phyloP scores from a whole-genome alignment of 805 yeast genomes.

The Yamadazyma sp. region DNA sequence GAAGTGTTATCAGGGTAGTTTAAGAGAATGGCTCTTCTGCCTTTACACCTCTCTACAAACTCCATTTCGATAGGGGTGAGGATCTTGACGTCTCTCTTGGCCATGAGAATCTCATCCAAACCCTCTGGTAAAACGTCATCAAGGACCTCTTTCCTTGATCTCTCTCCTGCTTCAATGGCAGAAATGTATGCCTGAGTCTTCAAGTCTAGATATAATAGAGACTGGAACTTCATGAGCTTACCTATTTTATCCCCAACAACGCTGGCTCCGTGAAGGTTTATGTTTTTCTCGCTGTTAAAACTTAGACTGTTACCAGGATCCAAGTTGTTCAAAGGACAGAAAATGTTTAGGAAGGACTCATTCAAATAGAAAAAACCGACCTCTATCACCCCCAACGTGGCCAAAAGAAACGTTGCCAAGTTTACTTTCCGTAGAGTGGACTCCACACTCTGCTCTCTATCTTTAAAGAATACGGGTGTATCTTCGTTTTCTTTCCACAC shows the following conservation, averaged over 20 bases:
- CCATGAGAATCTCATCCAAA: constrained; percentile 47
- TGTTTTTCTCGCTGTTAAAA: constrained; percentile 31
- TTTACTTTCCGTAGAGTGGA: constrained; percentile 80
- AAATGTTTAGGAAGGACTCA: constrained; percentile 80
- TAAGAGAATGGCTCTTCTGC: constrained; percentile 63
- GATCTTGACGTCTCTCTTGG: constrained; percentile 32
- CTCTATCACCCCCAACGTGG: constrained; percentile 79
- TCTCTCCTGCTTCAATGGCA: constrained; percentile 66
- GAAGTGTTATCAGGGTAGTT: constrained; percentile 47
- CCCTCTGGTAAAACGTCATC: constrained; percentile 73
- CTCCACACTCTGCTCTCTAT: constrained; percentile 60
- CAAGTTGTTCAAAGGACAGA: constrained; percentile 70
- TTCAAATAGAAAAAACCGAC: constrained; percentile 86
- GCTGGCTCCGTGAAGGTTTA: constrained; percentile 32
- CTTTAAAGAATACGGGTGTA: constrained; percentile 57
- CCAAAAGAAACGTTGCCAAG: constrained; percentile 83
- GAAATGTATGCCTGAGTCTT: constrained; percentile 96
- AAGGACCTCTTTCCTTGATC: constrained; percentile 64
- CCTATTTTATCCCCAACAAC: constrained; percentile 46
- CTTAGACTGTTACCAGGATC: constrained; percentile 48
- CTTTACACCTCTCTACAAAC: constrained; percentile 69
- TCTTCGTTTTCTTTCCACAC: constrained; percentile 63
- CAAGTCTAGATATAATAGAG: constrained; percentile 75
- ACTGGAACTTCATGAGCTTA: constrained; percentile 75
- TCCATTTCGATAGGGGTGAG: constrained; percentile 79